Base-by-base conservation (phyloP, 2,329 filamentous ascomycete genomes). In the Geosmithia putterillii region DNA sequence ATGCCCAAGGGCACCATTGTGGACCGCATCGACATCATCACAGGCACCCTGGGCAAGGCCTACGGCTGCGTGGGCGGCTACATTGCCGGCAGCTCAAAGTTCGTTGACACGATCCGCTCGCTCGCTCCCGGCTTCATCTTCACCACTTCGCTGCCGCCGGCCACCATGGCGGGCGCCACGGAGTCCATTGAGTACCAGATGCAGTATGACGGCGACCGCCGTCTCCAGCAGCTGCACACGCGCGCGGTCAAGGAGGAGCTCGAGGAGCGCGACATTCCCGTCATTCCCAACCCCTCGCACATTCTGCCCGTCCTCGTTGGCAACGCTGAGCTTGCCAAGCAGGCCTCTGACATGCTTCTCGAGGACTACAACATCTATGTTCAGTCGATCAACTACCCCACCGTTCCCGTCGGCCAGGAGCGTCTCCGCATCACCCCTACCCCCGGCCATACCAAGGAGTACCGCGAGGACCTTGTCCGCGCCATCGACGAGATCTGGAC, bases 311-410 rank as follows among this genome's bases (percentile, higher is more conserved):
- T 96, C 44, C 74, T 98, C 12, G 90, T 98, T 41, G 92, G 92
- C 46, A 92, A 94, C 56, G 92, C 92, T 40, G 89, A 92, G 64
- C 69, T 94, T 36, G 92, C 92, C 46, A 95, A 92, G 72, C 73
- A 82, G 53, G 92, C 92, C 7, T 94, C 86, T 20, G 92, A 98
- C 59, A 79, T 94, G 69, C 79, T 98, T 19, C 76, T 98, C 14
- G 80, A 84, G 52, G 83, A 94, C 52, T 85, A 95, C 69, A 78
- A 81, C 48, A 95, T 98, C 59, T 98, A 98, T 60, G 92, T 98
- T 21, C 92, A 98, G 67, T 88, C 87, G 44, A 96, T 98, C 74
- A 98, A 98, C 69, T 96, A 96, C 66, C 92, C 92, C 2, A 98
- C 92, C 42, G 92, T 98, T 3, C 92, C 92, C 2, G 87, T 94